A percentile compares a stretch with the other conserved stretches of the same genome.
Conservation (phyloP, 495 filamentous ascomycete genomes). For the Aspergillus ostianus region DNA sequence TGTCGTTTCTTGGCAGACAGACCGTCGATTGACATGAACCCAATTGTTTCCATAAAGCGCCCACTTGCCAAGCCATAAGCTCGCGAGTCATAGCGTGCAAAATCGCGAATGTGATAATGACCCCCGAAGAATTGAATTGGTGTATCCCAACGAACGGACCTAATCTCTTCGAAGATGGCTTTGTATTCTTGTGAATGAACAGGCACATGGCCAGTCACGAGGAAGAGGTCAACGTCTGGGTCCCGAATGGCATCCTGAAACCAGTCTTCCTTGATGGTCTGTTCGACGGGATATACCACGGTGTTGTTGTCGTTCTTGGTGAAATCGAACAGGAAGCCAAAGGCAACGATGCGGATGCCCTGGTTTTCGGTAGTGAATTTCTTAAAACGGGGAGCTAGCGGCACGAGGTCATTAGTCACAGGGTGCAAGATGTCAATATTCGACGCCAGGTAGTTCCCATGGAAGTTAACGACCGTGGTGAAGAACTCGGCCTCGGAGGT, state of each 20-base stretch:
- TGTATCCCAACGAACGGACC: conserved; percentile 69
- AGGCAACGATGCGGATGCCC: conserved; percentile 76
- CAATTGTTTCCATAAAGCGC: conserved; percentile 98
- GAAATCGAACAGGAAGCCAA: conserved; percentile 96
- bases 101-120: conserved; percentile 88
- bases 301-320: conserved; percentile 86
- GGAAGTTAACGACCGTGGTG: conserved; percentile 75
- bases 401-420: conserved; percentile 62
- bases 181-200: conserved; percentile 76
- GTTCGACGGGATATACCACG: conserved; percentile 70
- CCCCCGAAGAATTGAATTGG: conserved; percentile 95
- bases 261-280: conserved; percentile 81
- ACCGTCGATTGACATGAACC: conserved; percentile 86
- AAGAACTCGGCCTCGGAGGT: conserved; percentile 75
- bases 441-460: conserved; percentile 75
- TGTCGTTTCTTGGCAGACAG: conserved; percentile 44
- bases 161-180: conserved; percentile 73
- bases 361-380: conserved; percentile 90
- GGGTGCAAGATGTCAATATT: conserved; percentile 88
- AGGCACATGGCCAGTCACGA: conserved; percentile 85
- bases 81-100: conserved; percentile 72
- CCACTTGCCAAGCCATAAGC: conserved; percentile 84
- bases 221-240: conserved; percentile 76
- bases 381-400: conserved; percentile 77
- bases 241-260: conserved; percentile 84